phyloP scores from a whole-genome alignment of 768 basidiomycete genomes.

The Daedaleopsis nitida region DNA sequence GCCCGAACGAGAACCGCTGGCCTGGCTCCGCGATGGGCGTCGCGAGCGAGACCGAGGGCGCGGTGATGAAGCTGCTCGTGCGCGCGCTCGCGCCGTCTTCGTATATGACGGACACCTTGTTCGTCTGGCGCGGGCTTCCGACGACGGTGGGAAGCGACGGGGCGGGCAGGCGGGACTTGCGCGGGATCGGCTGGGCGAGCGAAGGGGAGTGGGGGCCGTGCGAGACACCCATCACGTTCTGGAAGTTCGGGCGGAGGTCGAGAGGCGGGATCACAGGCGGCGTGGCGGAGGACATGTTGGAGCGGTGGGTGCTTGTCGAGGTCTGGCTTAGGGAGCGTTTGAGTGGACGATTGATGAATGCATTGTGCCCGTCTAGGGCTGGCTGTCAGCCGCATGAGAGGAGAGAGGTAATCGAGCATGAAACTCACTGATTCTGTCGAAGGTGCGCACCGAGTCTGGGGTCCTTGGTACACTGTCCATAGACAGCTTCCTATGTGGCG shows the following conservation, averaged over 20 bases:
- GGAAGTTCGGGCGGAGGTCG: constrained; percentile 59
- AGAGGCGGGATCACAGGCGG: constrained; percentile 59
- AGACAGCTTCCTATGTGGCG: constrained; percentile 45
- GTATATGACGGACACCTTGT: constrained; percentile 34
- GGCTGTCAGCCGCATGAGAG: neutral
- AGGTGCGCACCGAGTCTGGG: constrained; percentile 32
- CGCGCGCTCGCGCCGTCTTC: constrained; percentile 30
- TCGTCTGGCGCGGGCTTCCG: constrained; percentile 21
- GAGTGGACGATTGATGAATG: constrained; percentile 64
- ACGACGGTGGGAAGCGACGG: constrained; percentile 27
- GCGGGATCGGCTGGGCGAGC: constrained; percentile 16
- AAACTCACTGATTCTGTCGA: constrained; percentile 24
- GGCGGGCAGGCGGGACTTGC: constrained; percentile 23
- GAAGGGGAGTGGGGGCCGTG: constrained; percentile 17
- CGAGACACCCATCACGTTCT: constrained; percentile 20
- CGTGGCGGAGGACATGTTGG: constrained; percentile 39
- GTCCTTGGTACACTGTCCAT: constrained; percentile 26
- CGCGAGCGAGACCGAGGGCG: constrained; percentile 24
- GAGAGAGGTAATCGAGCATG: neutral
- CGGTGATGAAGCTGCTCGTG: constrained; percentile 38
- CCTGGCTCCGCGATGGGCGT: constrained; percentile 20
- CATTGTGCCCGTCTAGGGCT: constrained; percentile 35
- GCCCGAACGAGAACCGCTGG: constrained; percentile 11
- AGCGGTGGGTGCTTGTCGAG: constrained; percentile 60
- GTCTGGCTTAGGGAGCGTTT: constrained; percentile 68